Percentiles rank a stretch among this genome's conserved stretches.
Evolutionary conservation across 1,284 basidiomycete species (phyloP).

Genomic region (Sanghuangporus sanghuang): DNA sequence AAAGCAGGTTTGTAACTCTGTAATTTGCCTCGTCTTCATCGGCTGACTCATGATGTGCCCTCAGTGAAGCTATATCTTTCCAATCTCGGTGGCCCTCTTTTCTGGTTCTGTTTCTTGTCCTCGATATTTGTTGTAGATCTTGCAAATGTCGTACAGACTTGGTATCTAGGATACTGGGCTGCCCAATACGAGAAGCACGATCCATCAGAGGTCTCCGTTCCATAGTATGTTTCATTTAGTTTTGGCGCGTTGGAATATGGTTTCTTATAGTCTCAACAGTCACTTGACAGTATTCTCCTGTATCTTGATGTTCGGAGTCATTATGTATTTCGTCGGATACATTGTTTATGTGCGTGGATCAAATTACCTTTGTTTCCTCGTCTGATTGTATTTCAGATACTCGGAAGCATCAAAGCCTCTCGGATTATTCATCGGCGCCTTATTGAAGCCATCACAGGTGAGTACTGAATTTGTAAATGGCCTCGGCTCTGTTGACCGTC

Average conservation of each 20-base stretch:
- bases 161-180: conserved; percentile 51
- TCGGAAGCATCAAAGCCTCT: conserved; percentile 46
- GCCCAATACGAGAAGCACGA: conserved; percentile 36
- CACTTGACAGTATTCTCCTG: conserved; percentile 40
- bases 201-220: conserved; percentile 25
- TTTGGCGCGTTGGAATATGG: not conserved
- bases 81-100: conserved; percentile 38
- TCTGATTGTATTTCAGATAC: conserved; percentile 20
- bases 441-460: conserved; percentile 47
- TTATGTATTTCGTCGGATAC: conserved; percentile 26
- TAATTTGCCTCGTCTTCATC: not conserved
- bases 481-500: not conserved
- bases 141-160: conserved; percentile 34
- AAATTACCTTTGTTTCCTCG: not conserved
- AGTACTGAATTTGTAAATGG: not conserved
- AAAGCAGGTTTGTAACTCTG: conserved; percentile 30
- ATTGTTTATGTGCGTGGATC: conserved; percentile 25
- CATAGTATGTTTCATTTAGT: conserved; percentile 23
- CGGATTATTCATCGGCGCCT: conserved; percentile 51
- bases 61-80: conserved; percentile 30
- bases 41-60: not conserved
- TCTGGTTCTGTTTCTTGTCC: conserved; percentile 32
- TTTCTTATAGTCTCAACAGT: conserved; percentile 20
- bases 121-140: conserved; percentile 22
- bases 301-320: conserved; percentile 29